Base-by-base conservation (phyloP, 2,329 filamentous ascomycete genomes). In the Fusarium verrucosum region DNA sequence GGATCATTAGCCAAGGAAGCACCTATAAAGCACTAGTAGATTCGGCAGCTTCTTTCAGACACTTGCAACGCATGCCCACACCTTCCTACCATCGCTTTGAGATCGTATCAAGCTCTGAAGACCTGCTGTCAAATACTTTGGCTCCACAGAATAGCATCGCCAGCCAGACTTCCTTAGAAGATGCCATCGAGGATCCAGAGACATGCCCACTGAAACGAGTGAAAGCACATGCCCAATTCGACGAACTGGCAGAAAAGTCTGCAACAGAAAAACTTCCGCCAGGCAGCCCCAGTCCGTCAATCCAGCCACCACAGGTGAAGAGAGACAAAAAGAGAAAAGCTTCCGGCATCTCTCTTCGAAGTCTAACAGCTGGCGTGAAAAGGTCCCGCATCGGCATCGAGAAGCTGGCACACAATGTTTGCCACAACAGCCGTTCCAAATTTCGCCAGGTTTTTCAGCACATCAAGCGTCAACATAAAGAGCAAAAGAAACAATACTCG, bases 381-480 rank as follows among this genome's bases (percentile, higher is more conserved):
- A 52, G 61, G 30, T 57, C 68, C 28, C 64, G 69, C 13, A 22
- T 43, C 10, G 58, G 45, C 17, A 32, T 71, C 25, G 71, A 74
- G 23, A 73, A 68, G 44, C 65, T 75, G 50, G 76, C 74, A 11
- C 68, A 44, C 33, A 70, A 58, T 17, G 60, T 76, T 20, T 75
- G 68, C 43, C 66, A 52, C 6, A 65, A 58, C 5, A 58, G 76
- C 49, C 67, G 62, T 14, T 69, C 60, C 5, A 72, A 69, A 22
- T 54, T 78, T 25, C 64, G 52, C 30, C 58, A 68, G 14, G 71
- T 69, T 30, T 70, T 69, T 35, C 68, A 63, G 10, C 72, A 66
- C 35, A 66, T 75, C 49, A 74, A 67, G 57, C 62, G 69, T 22
- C 74, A 71, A 30, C 62, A 63, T 13, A 65, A 68, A 16, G 50